Percentiles rank a stretch among this genome's conserved stretches.
These are phyloP conservation scores for Monosporascus ibericus DNA, from an alignment of 2,329 filamentous ascomycete genomes.

Conservation along the genomic window DNA sequence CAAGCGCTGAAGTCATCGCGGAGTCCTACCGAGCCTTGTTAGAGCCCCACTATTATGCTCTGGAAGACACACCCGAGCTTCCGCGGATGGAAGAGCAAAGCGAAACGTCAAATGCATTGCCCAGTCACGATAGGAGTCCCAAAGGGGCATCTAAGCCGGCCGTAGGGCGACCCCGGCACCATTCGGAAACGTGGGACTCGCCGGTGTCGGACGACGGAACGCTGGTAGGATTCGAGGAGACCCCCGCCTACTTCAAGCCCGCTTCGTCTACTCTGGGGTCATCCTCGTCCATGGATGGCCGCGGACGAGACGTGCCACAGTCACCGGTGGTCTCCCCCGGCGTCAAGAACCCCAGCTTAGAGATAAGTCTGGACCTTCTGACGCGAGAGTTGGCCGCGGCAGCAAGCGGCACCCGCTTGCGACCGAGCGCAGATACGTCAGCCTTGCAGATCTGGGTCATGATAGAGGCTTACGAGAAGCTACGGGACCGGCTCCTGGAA, in stretches of 20 bases:
- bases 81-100: constrained; percentile 9
- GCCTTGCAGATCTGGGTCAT: constrained; percentile 49
- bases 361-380: constrained; percentile 46
- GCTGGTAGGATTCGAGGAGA: constrained; percentile 40
- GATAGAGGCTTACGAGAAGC: constrained; percentile 52
- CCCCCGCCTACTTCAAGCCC: constrained; percentile 41
- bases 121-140: constrained; percentile 6
- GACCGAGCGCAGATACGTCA: constrained; percentile 29
- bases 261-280: constrained; percentile 32
- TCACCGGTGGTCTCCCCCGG: constrained; percentile 4
- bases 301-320: background rate
- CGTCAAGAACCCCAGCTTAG: constrained; percentile 36
- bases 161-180: constrained; percentile 11
- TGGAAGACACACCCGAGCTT: constrained; percentile 23
- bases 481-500: constrained; percentile 39
- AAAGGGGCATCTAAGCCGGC: background rate
- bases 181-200: constrained; percentile 17
- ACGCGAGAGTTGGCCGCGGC: constrained; percentile 42
- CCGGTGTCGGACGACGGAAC: constrained; percentile 39
- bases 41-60: constrained; percentile 31
- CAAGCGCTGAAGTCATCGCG: constrained; percentile 42
- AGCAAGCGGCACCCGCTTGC: constrained; percentile 18
- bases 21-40: constrained; percentile 45
- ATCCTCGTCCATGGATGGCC: constrained; percentile 22
- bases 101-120: constrained; percentile 2